These are phyloP conservation scores for Macadamia tetraphylla DNA, from an alignment of 164 flowering plant genomes.

Conservation along the genomic window DNA sequence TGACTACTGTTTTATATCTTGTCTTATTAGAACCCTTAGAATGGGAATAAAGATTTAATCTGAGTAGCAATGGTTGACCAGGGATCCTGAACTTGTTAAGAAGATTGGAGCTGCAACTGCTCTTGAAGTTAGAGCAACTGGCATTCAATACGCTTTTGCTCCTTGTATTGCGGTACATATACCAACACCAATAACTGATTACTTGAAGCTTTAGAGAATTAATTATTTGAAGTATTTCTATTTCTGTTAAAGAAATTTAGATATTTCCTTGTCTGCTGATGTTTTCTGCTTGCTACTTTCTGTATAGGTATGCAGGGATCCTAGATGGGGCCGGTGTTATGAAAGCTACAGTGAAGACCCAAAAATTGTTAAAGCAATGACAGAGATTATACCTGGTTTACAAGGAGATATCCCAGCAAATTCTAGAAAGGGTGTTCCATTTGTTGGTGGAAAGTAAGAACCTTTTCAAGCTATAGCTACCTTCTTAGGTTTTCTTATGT, in stretches of 20 bases:
- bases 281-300: background rate
- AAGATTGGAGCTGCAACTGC: slow-evolving; percentile 59
- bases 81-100: slow-evolving; percentile 49
- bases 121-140: slow-evolving; percentile 63
- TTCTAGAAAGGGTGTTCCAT: slow-evolving; percentile 35
- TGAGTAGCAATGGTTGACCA: slow-evolving; percentile 2
- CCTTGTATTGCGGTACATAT: slow-evolving; percentile 53
- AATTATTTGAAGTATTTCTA: background rate
- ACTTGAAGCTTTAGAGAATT: background rate
- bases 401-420: slow-evolving; percentile 42
- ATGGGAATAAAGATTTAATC: too few relatives aligned
- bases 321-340: slow-evolving; percentile 64
- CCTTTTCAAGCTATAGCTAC: background rate
- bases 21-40: background rate
- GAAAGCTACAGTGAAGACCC: slow-evolving; percentile 59
- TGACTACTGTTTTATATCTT: background rate
- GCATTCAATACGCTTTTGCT: slow-evolving; percentile 54
- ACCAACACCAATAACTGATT: background rate
- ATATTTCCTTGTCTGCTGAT: background rate
- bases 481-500: background rate
- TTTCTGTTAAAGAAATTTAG: background rate
- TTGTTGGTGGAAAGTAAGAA: slow-evolving; percentile 44
- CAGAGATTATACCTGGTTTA: slow-evolving; percentile 47
- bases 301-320: slow-evolving; percentile 54
- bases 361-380: slow-evolving; percentile 42